These are phyloP conservation scores for Larix kaempferi DNA, from an alignment of 75 land plant genomes.

Conservation along the genomic window DNA sequence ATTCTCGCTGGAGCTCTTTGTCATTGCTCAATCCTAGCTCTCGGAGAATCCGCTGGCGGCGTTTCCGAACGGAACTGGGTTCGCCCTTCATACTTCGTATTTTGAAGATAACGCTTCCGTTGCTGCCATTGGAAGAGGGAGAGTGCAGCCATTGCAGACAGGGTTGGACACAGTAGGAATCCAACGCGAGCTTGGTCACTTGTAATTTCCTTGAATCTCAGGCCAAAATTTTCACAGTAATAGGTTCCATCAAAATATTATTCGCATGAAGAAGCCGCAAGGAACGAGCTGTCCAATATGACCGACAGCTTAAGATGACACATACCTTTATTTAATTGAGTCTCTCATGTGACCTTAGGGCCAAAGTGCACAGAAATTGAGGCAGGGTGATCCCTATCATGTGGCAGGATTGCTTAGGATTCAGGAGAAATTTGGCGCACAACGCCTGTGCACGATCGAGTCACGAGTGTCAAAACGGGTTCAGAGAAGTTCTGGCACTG, in stretches of 20 bases:
- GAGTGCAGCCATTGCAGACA: no score
- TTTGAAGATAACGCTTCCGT: no score
- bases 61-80: no score
- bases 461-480: no score
- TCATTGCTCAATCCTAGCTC: no score
- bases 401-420: not conserved
- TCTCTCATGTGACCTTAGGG: not conserved
- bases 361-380: not conserved
- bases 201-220: not conserved
- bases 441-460: constrained; percentile 3
- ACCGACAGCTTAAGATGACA: not conserved
- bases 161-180: not conserved
- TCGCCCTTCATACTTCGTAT: no score
- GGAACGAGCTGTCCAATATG: not conserved
- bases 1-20: no score
- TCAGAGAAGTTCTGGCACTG: not conserved
- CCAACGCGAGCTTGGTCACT: not conserved
- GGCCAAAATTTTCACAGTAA: not conserved
- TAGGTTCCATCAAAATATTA: not conserved
- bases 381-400: not conserved
- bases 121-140: no score
- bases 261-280: not conserved
- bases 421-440: not conserved
- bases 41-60: no score
- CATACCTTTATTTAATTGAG: not conserved